Conservation (phyloP, 768 basidiomycete genomes). For the Lactarius akahatsu region DNA sequence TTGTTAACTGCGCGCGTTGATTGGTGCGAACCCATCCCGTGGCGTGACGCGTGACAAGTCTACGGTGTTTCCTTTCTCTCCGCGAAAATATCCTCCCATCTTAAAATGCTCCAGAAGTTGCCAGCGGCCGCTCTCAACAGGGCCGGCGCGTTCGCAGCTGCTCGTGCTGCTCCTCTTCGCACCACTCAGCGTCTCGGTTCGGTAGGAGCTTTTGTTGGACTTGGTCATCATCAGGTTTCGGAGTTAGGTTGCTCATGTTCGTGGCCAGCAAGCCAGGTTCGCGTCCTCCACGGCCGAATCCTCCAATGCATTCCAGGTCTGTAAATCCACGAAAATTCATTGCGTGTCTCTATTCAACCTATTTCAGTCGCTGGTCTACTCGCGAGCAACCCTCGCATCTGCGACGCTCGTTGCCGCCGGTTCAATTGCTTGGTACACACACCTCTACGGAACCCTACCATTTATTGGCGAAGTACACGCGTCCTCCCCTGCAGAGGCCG, state of each 20-base stretch:
- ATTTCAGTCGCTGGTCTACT: slow-evolving; percentile 60
- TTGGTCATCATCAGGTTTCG: slow-evolving; percentile 8
- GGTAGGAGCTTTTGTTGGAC: slow-evolving; percentile 40
- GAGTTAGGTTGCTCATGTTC: slow-evolving; percentile 30
- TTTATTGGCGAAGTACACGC: slow-evolving; percentile 93
- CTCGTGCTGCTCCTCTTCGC: slow-evolving; percentile 45
- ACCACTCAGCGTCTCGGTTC: slow-evolving; percentile 48
- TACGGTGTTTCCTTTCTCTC: slow-evolving; percentile 37
- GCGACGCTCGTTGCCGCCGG: slow-evolving; percentile 78
- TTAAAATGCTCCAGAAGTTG: slow-evolving; percentile 83
- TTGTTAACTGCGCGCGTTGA: slow-evolving; percentile 1
- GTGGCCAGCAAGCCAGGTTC: slow-evolving; percentile 59
- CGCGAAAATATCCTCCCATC: slow-evolving; percentile 41
- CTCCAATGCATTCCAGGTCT: slow-evolving; percentile 64
- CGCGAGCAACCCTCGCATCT: slow-evolving; percentile 72
- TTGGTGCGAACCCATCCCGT: slow-evolving; percentile 10
- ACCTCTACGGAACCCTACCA: slow-evolving; percentile 86
- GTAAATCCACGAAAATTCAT: slow-evolving; percentile 30
- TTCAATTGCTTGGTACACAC: slow-evolving; percentile 94
- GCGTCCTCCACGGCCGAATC: slow-evolving; percentile 61
- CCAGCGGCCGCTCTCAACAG: slow-evolving; percentile 69
- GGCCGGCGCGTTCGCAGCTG: slow-evolving; percentile 47
- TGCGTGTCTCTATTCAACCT: slow-evolving; percentile 12
- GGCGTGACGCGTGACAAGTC: slow-evolving; percentile 43
- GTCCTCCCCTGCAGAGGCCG: slow-evolving; percentile 89